Evolutionary conservation across 1,139 yeast species (phyloP), one percentile per base, ranked within the genome.

Genomic region (Pichia sp.): DNA sequence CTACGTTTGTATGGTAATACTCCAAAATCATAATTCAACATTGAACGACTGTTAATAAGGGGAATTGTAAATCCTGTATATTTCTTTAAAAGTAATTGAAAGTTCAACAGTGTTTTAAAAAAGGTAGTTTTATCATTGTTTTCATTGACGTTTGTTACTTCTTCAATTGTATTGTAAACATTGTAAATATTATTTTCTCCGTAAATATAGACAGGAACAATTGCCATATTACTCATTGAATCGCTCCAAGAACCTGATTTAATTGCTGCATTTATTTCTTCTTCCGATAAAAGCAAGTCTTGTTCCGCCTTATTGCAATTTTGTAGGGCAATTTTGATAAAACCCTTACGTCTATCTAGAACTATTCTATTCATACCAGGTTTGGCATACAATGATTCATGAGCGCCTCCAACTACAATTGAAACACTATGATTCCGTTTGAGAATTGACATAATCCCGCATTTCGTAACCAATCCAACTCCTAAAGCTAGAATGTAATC

Each of bases 341-440:
- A 92, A 0, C 98, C 98, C 60, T 83, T 86, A 34, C 98, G 75
- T 58, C 81, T 85, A 45, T 81, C 74, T 42, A 92, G 69, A 1
- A 92, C 88, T 49, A 92, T 68, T 50, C 80, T 81, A 53, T 78
- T 72, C 5, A 69, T 64, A 0, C 79, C 78, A 0, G 86, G 86
- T 51, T 75, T 73, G 34, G 90, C 86, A 34, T 87, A 66, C 45
- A 92, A 70, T 1, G 95, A 82, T 58, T 92, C 98, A 54, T 88
- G 86, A 0, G 97, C 97, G 0, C 98, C 98, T 5, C 98, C 98
- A 35, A 92, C 82, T 2, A 92, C 97, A 50, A 92, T 81, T 54
- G 94, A 85, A n/a, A 90, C 85, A 2, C 96, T 86, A 54, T 75
- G 77, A 54, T 82, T 80, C 38, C 86, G 83, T 52, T 67, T 69